Percentiles rank a stretch among this genome's conserved stretches.
phyloP scores from a whole-genome alignment of 139 green algal genomes.

The Micromonas commoda region DNA sequence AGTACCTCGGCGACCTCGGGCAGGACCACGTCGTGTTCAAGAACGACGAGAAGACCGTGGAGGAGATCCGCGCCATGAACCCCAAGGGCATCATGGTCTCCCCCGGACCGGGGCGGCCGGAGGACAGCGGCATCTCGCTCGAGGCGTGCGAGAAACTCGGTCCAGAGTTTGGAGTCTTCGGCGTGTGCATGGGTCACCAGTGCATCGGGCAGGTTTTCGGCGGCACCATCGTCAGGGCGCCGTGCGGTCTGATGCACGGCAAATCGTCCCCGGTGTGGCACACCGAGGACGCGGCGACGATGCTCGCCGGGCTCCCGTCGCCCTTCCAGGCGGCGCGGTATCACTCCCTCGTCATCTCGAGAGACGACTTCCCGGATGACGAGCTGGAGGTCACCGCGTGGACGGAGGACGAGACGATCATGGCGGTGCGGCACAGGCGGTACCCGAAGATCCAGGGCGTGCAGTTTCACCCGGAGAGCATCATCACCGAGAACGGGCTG shows the following conservation, averaged over 20 bases:
- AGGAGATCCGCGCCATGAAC: conserved; percentile 56
- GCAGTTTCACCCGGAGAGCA: conserved; percentile 96
- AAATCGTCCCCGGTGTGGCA: conserved; percentile 89
- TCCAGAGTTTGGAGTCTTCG: conserved; percentile 80
- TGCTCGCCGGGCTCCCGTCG: conserved; percentile 64
- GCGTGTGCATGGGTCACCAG: conserved; percentile 99
- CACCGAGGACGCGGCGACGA: conserved; percentile 48
- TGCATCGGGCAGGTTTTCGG: conserved; percentile 88
- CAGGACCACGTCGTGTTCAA: conserved; percentile 85
- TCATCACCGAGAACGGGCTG: conserved; percentile 85
- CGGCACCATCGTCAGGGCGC: conserved; percentile 74
- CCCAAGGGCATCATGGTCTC: conserved; percentile 87
- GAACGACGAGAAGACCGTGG: conserved; percentile 92
- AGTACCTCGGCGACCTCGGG: conserved; percentile 90
- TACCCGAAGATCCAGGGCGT: conserved; percentile 58
- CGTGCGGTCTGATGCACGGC: conserved; percentile 91
- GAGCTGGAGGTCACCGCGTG: conserved; percentile 90
- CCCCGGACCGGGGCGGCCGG: conserved; percentile 82
- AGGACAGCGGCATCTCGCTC: conserved; percentile 92
- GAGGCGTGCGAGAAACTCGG: conserved; percentile 74
- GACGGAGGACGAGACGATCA: conserved; percentile 96
- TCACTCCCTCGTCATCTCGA: conserved; percentile 84
- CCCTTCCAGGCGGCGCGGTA: conserved; percentile 50
- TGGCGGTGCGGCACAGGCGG: conserved; percentile 85
- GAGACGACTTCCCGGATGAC: conserved; percentile 74